Evolutionary conservation across 106 monocot species (phyloP), one percentile per base, ranked within the genome.

Genomic region (Iris macrosiphon): DNA sequence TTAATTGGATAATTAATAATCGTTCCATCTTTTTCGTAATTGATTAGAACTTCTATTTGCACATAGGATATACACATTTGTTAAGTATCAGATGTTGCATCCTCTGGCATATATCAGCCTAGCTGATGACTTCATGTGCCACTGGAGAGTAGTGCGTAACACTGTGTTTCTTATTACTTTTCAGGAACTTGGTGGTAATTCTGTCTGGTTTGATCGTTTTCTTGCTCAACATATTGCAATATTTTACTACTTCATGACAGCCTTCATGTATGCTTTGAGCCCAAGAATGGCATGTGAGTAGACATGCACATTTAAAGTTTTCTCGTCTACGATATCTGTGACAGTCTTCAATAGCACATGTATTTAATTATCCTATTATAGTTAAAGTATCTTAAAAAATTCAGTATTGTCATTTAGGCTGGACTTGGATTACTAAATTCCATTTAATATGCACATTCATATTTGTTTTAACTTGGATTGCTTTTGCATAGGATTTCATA

Each of bases 211-310:
- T 58, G 98, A 98, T 67, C 79, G 91, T 33, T 67, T 98, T 45
- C 81, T 98, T 67, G 79, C 98, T 38, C 98, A 80, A 60, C 60
- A 55, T 58, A 69, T 81, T 60, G 98, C 98, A 57, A 63, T 87
- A 26, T 63, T 98, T 46, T 98, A 98, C 63, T 98, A 91, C 65
- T 98, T 98, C 65, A 83, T 87, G 91, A 81, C 80, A 10, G 98
- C 74, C 61, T 64, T 73, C 55, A 90, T 98, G 91, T 98, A 98
- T 69, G 54, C 65, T 45, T 37, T 98, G 39, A 98, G 98, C 73
- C 98, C 98, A 38, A 72, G 98, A 84, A 98, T 98, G 98, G 98
- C 98, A 67, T 98, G 98, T 98, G 58, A 78, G 98, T 87, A 56
- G 9, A 30, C 5, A 9, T 21, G 25, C 52, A 28, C 17, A 18